Percentiles rank a stretch among this genome's conserved stretches.
phyloP scores from a whole-genome alignment of 2,329 filamentous ascomycete species.

The Fusarium sp. region DNA sequence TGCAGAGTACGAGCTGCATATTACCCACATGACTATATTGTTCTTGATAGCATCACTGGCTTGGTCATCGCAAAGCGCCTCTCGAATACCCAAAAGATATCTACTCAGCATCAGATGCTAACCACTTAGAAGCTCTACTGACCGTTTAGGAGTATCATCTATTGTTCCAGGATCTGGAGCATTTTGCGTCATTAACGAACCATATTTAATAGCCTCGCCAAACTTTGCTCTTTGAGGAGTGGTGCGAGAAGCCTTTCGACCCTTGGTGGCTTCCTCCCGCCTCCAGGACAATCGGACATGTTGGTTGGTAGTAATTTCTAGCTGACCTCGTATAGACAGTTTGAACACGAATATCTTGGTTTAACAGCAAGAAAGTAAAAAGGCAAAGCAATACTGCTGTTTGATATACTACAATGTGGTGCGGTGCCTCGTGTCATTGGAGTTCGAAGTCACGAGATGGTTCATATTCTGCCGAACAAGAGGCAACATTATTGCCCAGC shows the following conservation, averaged over 20 bases:
- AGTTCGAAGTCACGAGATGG: background rate
- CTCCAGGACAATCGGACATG: conserved; percentile 16
- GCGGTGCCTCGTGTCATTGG: background rate
- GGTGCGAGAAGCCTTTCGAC: conserved; percentile 15
- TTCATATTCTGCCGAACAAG: background rate
- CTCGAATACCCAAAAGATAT: conserved; percentile 51
- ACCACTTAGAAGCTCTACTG: background rate
- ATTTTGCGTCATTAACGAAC: background rate
- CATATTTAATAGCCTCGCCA: background rate
- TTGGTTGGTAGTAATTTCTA: background rate
- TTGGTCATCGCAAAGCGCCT: conserved; percentile 54
- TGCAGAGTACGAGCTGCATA: conserved; percentile 6
- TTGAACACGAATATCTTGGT: too few species aligned
- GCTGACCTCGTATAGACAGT: background rate
- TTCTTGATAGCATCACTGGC: conserved; percentile 54
- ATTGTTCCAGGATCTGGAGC: conserved; percentile 15
- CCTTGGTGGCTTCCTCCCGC: conserved; percentile 13
- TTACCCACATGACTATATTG: conserved; percentile 48
- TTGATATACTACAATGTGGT: background rate
- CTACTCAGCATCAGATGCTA: background rate
- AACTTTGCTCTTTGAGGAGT: background rate
- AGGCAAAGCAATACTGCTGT: background rate
- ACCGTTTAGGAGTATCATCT: background rate
- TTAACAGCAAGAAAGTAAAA: background rate
- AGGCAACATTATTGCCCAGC: background rate